Percentiles rank a stretch among this genome's conserved stretches.
These are phyloP conservation scores for Corrigiola litoralis DNA, from an alignment of 179 eudicot species.

Conservation along the genomic window DNA sequence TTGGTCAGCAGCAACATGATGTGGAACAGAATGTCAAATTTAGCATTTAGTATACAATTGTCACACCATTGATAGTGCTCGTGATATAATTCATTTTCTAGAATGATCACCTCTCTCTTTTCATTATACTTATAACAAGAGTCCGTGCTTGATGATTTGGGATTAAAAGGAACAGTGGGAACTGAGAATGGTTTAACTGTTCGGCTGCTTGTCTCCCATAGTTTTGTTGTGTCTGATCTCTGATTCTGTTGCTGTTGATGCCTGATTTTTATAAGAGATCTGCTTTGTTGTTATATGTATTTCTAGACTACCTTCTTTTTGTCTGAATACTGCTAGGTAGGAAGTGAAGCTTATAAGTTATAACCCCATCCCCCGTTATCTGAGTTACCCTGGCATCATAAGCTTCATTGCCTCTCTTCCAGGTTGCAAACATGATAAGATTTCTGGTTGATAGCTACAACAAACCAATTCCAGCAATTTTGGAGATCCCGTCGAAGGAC, in stretches of 20 bases:
- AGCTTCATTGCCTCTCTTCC: constrained; percentile 12
- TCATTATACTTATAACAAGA: too few relatives aligned
- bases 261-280: too few relatives aligned
- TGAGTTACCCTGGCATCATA: neutral
- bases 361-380: neutral
- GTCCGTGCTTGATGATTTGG: too few relatives aligned
- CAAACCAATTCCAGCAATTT: constrained; percentile 88
- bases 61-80: neutral
- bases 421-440: constrained; percentile 95
- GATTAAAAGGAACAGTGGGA: too few relatives aligned
- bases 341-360: too few relatives aligned
- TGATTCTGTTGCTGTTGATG: neutral
- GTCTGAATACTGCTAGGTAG: too few relatives aligned
- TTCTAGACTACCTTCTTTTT: too few relatives aligned
- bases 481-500: constrained; percentile 96
- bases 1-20: neutral
- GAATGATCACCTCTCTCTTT: too few relatives aligned
- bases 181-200: too few relatives aligned
- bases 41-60: neutral
- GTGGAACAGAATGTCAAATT: neutral
- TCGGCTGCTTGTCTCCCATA: too few relatives aligned
- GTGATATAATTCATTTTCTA: neutral
- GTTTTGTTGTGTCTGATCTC: too few relatives aligned
- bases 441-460: constrained; percentile 90
- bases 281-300: neutral